Percentiles rank a stretch among this genome's conserved stretches.
Conservation (phyloP, 1,284 basidiomycete genomes). For the Gymnopus androsaceus region DNA sequence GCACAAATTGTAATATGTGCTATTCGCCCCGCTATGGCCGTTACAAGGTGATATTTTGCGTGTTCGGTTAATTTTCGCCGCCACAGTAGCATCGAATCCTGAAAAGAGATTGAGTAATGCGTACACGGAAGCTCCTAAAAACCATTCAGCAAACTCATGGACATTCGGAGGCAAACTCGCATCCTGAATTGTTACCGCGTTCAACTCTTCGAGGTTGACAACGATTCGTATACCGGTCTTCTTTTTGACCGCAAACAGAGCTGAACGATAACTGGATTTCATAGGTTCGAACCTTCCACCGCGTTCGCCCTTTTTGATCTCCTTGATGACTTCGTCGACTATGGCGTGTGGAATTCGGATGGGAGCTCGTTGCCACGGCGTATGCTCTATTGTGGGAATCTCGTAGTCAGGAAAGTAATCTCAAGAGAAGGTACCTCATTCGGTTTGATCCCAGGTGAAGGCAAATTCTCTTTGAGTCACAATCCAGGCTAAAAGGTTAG, state of each 20-base stretch:
- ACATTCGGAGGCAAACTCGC: conserved; percentile 27
- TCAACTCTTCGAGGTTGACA: conserved; percentile 34
- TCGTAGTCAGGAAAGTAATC: conserved; percentile 37
- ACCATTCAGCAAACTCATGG: conserved; percentile 35
- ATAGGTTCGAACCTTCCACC: no score
- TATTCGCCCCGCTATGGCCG: no score
- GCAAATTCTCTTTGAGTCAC: conserved; percentile 18
- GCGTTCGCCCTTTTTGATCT: conserved; percentile 34
- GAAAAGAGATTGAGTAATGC: conserved; percentile 29
- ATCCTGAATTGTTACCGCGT: conserved; percentile 33
- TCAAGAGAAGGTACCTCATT: conserved; percentile 32
- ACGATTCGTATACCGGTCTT: conserved; percentile 33
- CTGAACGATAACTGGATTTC: conserved; percentile 34
- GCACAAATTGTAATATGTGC: no score
- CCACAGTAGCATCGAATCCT: conserved; percentile 30
- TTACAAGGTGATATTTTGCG: no score
- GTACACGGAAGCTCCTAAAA: conserved; percentile 29
- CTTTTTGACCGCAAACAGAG: conserved; percentile 34
- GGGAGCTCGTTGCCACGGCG: conserved; percentile 30
- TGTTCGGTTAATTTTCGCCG: no score
- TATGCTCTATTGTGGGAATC: conserved; percentile 36
- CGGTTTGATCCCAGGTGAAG: conserved; percentile 30
- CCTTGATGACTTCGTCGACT: conserved; percentile 20
- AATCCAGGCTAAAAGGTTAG: conserved; percentile 28
- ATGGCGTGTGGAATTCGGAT: conserved; percentile 31